Percentiles rank a stretch among this genome's conserved stretches.
Evolutionary conservation across 179 eudicot species (phyloP).

Genomic region (Heliamphora pulchella): DNA sequence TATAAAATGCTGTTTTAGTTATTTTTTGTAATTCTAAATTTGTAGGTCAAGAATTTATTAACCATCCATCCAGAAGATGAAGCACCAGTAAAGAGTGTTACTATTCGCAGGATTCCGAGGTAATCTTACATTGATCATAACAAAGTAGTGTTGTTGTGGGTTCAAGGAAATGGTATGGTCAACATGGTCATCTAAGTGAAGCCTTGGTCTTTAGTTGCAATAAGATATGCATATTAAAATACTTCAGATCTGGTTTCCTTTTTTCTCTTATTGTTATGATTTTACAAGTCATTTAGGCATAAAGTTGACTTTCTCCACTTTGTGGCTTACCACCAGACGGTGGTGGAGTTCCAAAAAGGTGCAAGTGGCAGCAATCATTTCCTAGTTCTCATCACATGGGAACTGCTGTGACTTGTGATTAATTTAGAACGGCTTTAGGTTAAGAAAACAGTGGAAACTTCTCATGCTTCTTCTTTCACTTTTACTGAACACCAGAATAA

Average conservation of each 20-base stretch:
- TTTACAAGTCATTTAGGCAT: neutral
- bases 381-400: neutral
- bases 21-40: neutral
- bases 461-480: neutral
- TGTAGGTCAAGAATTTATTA: constrained; percentile 80
- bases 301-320: neutral
- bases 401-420: neutral
- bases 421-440: neutral
- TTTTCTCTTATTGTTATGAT: neutral
- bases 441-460: neutral
- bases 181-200: neutral
- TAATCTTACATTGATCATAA: constrained; percentile 20
- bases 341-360: neutral
- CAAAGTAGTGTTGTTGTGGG: neutral
- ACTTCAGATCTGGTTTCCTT: neutral
- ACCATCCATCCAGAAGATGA: constrained; percentile 78
- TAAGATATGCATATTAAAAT: neutral
- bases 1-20: constrained; percentile 1
- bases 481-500: neutral
- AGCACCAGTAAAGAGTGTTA: constrained; percentile 82
- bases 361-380: neutral
- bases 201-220: neutral
- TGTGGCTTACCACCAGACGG: neutral
- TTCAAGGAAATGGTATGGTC: neutral
- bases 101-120: constrained; percentile 93